Conservation (phyloP, 1,284 basidiomycete species). For the Cronartium quercuum region DNA sequence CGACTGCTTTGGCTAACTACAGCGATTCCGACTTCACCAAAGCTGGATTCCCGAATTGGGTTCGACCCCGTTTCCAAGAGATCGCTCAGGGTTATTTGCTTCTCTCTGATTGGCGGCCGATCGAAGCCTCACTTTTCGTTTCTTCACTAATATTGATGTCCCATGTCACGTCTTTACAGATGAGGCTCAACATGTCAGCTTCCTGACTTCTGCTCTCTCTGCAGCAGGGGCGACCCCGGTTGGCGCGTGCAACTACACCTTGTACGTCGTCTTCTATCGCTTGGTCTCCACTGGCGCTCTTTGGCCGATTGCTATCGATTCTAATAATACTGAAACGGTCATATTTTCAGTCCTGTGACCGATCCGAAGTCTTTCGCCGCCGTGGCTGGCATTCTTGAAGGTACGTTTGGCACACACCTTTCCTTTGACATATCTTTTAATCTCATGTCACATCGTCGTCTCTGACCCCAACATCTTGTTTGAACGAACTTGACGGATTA, state of each 20-base stretch:
- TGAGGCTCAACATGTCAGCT: slow-evolving; percentile 57
- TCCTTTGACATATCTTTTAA: too few species aligned
- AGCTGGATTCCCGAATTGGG: slow-evolving; percentile 53
- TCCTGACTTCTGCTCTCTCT: slow-evolving; percentile 54
- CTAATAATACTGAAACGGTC: too few species aligned
- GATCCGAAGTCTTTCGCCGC: slow-evolving; percentile 57
- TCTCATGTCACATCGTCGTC: too few species aligned
- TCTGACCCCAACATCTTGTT: neutral
- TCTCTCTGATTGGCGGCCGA: neutral
- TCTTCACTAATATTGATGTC: neutral
- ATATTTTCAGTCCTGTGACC: slow-evolving; percentile 50
- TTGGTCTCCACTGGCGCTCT: neutral
- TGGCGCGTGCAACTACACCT: slow-evolving; percentile 54
- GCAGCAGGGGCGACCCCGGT: slow-evolving; percentile 53
- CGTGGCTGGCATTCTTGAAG: slow-evolving; percentile 42
- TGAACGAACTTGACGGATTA: slow-evolving; percentile 42
- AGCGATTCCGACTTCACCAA: slow-evolving; percentile 54
- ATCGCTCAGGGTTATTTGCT: neutral
- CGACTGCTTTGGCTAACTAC: slow-evolving; percentile 4
- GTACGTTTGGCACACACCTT: neutral
- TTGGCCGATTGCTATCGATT: neutral
- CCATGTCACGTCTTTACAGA: slow-evolving; percentile 55
- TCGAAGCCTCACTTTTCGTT: neutral
- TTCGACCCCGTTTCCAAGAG: neutral
- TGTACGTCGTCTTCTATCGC: slow-evolving; percentile 51